A percentile compares a stretch with the other conserved stretches of the same genome.
Conservation (phyloP, 2,329 filamentous ascomycete species). For the Xylariaceae sp. region DNA sequence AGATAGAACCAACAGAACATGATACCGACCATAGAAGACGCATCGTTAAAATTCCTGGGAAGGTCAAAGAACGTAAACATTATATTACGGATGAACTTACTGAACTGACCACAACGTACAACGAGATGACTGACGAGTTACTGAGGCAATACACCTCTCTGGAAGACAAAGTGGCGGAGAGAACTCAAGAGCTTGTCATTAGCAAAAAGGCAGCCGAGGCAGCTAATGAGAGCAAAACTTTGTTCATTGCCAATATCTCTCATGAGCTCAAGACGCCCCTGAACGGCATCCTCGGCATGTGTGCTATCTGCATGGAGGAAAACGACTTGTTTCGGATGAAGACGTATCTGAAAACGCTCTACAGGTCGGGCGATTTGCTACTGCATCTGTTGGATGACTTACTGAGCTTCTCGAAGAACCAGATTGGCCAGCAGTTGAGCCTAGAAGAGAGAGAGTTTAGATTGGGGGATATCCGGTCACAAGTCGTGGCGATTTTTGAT, state of each 20-base stretch:
- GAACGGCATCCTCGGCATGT: conserved; percentile 95
- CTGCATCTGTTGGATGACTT: conserved; percentile 87
- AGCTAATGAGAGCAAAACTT: conserved; percentile 95
- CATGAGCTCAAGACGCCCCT: conserved; percentile 89
- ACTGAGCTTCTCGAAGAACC: conserved; percentile 91
- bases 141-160: conserved; percentile 82
- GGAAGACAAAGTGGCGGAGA: conserved; percentile 80
- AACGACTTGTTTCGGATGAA: conserved; percentile 78
- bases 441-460: conserved; percentile 86
- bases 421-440: conserved; percentile 81
- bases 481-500: conserved; percentile 84
- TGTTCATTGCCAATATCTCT: conserved; percentile 95
- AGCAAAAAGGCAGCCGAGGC: conserved; percentile 91
- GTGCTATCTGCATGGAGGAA: conserved; percentile 89
- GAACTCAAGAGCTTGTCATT: conserved; percentile 82
- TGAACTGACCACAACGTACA: conserved; percentile 82
- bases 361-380: conserved; percentile 83
- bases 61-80: conserved; percentile 76
- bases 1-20: conserved; percentile 33
- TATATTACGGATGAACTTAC: conserved; percentile 82
- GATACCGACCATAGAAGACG: conserved; percentile 48
- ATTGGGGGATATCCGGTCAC: conserved; percentile 79
- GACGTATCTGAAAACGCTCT: conserved; percentile 82
- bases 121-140: conserved; percentile 91
- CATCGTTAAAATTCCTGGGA: conserved; percentile 81